Conservation (phyloP, 2,329 filamentous ascomycete species). For the Tolypocladium endophyticum region DNA sequence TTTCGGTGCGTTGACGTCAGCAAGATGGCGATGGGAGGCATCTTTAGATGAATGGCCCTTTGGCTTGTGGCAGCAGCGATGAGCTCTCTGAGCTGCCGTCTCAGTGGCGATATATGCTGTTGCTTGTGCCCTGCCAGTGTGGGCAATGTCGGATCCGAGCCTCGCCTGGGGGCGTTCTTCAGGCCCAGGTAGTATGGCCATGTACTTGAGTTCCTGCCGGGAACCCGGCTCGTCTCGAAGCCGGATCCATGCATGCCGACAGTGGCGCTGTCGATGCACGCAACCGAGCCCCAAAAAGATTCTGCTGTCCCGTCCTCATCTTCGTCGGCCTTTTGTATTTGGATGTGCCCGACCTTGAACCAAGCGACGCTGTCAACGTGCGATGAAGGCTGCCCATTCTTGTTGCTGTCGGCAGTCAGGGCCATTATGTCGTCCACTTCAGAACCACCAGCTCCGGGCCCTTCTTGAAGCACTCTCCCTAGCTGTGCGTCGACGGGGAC, state of each 20-base stretch:
- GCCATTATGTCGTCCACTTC: constrained; percentile 63
- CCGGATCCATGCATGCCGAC: constrained; percentile 90
- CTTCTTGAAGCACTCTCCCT: constrained; percentile 70
- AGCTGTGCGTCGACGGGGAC: constrained; percentile 81
- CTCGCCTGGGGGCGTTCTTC: constrained; percentile 49
- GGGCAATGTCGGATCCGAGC: constrained; percentile 24
- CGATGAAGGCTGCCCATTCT: constrained; percentile 13
- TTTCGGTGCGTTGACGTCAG: constrained; percentile 85
- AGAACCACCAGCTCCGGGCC: constrained; percentile 44
- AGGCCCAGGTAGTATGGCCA: constrained; percentile 89
- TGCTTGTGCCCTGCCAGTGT: constrained; percentile 34
- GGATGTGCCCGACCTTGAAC: constrained; percentile 81
- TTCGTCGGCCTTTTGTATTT: constrained; percentile 39
- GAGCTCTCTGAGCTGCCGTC: constrained; percentile 68
- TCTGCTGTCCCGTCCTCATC: constrained; percentile 51
- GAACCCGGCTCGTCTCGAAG: constrained; percentile 71
- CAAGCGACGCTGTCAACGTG: constrained; percentile 62
- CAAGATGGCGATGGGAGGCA: constrained; percentile 81
- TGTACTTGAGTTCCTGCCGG: constrained; percentile 61
- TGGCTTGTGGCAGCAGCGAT: constrained; percentile 82
- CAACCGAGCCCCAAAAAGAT: constrained; percentile 75
- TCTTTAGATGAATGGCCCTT: constrained; percentile 72
- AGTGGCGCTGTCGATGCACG: constrained; percentile 73
- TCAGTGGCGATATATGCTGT: constrained; percentile 46
- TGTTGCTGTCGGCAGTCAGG: constrained; percentile 31